These are phyloP conservation scores for Tanacetum coccineum DNA, from an alignment of 129 eudicot species.

Conservation along the genomic window DNA sequence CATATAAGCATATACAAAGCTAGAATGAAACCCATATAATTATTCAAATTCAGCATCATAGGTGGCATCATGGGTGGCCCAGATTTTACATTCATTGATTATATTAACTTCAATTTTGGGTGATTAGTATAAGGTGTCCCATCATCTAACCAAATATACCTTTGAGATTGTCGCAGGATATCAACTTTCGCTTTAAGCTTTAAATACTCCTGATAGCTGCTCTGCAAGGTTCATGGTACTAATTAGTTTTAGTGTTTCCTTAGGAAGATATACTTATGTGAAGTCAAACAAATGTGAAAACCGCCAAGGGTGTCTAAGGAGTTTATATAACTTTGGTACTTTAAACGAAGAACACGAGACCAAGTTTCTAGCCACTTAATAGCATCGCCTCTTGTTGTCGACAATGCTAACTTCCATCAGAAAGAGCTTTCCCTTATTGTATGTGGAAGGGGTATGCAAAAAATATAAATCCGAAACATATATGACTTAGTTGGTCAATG, in stretches of 20 bases:
- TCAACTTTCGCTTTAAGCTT: constrained; percentile 55
- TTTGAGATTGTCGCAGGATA: constrained; percentile 42
- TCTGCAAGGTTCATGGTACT: constrained; percentile 30
- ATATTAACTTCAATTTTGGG: neutral
- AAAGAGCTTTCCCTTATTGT: neutral
- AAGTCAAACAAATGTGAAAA: neutral
- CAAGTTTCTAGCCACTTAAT: no score
- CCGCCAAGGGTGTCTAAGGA: neutral
- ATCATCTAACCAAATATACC: constrained; percentile 26
- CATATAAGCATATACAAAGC: neutral
- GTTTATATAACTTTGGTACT: neutral
- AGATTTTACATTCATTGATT: neutral
- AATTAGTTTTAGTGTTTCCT: neutral
- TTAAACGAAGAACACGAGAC: no score
- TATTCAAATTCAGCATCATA: neutral
- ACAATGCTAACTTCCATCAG: neutral
- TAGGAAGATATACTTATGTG: neutral
- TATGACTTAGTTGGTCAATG: neutral
- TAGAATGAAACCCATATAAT: neutral
- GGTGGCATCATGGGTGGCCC: neutral
- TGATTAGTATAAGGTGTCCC: neutral
- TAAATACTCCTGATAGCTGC: constrained; percentile 48
- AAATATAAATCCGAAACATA: neutral
- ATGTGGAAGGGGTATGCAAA: neutral
- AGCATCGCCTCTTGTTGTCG: neutral